Conservation (phyloP, 495 filamentous ascomycete genomes). For the Podospora australis region DNA sequence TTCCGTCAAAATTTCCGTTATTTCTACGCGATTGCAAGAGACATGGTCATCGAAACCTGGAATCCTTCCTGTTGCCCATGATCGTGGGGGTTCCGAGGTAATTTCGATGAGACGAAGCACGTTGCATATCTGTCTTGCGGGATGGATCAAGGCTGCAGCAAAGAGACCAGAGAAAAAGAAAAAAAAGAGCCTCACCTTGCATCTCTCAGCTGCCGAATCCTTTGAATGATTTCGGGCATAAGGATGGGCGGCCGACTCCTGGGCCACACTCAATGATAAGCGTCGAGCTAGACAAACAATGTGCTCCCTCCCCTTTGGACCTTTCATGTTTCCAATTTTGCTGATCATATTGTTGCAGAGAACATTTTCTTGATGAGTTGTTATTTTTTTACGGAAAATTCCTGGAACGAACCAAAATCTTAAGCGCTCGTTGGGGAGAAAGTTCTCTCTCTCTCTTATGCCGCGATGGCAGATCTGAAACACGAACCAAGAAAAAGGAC, state of each 20-base stretch:
- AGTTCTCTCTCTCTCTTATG: not conserved
- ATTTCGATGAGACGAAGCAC: not conserved
- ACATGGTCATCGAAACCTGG: too few relatives aligned
- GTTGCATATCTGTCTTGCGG: not conserved
- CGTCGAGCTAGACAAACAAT: too few relatives aligned
- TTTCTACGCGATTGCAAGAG: too few relatives aligned
- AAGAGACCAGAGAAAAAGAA: not conserved
- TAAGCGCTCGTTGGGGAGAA: not conserved
- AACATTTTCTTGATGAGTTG: not conserved
- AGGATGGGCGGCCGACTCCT: not conserved
- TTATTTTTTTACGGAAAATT: too few relatives aligned
- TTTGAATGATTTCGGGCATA: not conserved
- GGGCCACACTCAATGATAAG: not conserved
- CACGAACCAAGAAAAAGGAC: not conserved
- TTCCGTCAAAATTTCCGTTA: too few relatives aligned
- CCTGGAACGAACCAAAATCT: not conserved
- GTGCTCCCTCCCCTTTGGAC: not conserved
- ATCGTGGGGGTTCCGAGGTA: not conserved
- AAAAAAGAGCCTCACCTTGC: not conserved
- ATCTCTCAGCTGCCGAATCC: not conserved
- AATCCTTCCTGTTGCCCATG: too few relatives aligned
- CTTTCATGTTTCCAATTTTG: not conserved
- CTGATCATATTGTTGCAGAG: not conserved
- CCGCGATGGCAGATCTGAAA: constrained; percentile 11
- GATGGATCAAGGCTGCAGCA: not conserved